These are phyloP conservation scores for Suillus decipiens DNA, from an alignment of 768 basidiomycete genomes.

Conservation along the genomic window DNA sequence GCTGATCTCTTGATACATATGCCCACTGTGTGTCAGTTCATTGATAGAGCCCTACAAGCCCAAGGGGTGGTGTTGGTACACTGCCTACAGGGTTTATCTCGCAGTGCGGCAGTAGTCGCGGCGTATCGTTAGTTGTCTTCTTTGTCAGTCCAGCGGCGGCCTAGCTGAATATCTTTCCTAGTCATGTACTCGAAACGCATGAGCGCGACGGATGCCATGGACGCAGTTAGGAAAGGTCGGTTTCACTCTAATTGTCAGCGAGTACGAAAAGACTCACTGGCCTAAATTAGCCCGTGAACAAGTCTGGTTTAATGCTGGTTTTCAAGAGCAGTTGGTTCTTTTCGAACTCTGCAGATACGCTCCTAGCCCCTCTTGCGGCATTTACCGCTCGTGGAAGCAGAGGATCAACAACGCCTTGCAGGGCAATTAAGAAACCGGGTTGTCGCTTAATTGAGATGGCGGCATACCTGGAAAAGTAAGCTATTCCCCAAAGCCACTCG, in stretches of 20 bases:
- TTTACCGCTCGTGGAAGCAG: constrained; percentile 67
- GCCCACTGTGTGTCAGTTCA: constrained; percentile 66
- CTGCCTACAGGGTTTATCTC: constrained; percentile 64
- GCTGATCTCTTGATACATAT: constrained; percentile 68
- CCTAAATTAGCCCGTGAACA: constrained; percentile 61
- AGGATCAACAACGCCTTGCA: constrained; percentile 51
- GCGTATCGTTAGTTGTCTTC: constrained; percentile 62
- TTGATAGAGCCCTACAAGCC: constrained; percentile 57
- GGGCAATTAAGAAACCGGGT: constrained; percentile 22
- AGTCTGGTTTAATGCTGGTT: constrained; percentile 79
- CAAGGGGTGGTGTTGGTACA: constrained; percentile 68
- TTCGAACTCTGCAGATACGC: constrained; percentile 73
- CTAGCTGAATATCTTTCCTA: constrained; percentile 29
- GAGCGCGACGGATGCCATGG: constrained; percentile 57
- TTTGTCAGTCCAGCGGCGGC: neutral
- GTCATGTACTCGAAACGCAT: constrained; percentile 70
- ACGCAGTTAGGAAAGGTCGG: constrained; percentile 60
- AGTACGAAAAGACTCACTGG: constrained; percentile 10
- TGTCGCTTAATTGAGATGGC: constrained; percentile 14
- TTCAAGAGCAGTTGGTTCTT: constrained; percentile 75
- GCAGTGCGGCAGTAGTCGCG: constrained; percentile 70
- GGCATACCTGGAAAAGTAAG: constrained; percentile 17
- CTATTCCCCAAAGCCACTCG: constrained; percentile 18
- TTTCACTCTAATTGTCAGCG: constrained; percentile 11
- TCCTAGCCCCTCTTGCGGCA: constrained; percentile 59